phyloP scores from a whole-genome alignment of 2,329 filamentous ascomycete genomes.

The Furcasterigmium furcatum region DNA sequence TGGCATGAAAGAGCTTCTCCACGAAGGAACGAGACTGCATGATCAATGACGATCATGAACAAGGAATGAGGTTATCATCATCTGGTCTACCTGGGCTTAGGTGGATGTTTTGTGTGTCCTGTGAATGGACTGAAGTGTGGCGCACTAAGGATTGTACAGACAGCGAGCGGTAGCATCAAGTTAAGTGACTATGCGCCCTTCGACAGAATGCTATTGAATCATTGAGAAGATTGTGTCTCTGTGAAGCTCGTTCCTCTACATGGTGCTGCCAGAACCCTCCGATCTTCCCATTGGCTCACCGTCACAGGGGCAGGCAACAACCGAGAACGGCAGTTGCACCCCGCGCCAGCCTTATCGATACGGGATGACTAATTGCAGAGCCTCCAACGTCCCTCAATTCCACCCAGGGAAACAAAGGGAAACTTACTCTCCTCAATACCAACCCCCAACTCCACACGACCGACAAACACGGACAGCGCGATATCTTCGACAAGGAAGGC shows the following conservation, averaged over 20 bases:
- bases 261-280: too few relatives aligned
- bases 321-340: not conserved
- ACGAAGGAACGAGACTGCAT: conserved; percentile 21
- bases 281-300: too few relatives aligned
- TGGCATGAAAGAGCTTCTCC: conserved; percentile 48
- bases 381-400: not conserved
- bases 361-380: not conserved
- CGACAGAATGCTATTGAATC: not conserved
- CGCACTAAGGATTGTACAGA: not conserved
- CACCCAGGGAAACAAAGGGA: not conserved
- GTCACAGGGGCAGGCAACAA: not conserved
- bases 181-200: not conserved
- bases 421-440: not conserved
- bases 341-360: conserved; percentile 1
- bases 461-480: too few relatives aligned
- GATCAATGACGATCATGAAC: conserved; percentile 6
- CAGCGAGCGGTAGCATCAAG: not conserved
- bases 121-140: too few relatives aligned
- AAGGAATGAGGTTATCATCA: conserved; percentile 5
- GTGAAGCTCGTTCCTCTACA: too few relatives aligned
- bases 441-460: not conserved
- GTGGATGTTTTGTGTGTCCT: not conserved
- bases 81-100: not conserved
- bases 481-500: too few relatives aligned
- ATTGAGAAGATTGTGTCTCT: too few relatives aligned